phyloP scores from a whole-genome alignment of 176 grass and related monocot genomes.

The Raddia distichophylla region DNA sequence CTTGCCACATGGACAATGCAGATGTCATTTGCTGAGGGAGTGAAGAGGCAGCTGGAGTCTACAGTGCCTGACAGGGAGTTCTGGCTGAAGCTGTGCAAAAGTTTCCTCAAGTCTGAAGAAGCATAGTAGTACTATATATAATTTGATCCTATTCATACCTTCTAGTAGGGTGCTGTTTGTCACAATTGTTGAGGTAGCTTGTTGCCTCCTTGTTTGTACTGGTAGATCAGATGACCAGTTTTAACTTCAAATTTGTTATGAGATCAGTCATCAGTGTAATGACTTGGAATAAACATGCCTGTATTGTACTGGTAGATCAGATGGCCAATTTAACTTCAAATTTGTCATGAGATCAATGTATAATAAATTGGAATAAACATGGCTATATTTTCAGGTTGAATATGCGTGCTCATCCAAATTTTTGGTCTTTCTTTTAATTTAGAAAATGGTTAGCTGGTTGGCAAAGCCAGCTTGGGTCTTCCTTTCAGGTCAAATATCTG shows the following conservation, averaged over 20 bases:
- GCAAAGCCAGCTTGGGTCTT: not conserved
- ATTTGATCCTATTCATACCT: not conserved
- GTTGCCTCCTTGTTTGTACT: not conserved
- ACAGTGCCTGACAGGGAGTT: constrained; percentile 69
- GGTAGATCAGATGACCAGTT: constrained; percentile 5
- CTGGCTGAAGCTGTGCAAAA: constrained; percentile 78
- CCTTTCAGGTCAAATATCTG: not conserved
- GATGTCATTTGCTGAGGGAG: constrained; percentile 54
- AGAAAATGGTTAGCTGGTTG: not conserved
- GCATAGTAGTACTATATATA: not conserved
- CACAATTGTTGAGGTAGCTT: not conserved
- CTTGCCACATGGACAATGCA: not conserved
- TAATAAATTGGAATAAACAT: too few species aligned
- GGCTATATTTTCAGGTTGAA: too few species aligned
- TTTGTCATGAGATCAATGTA: too few species aligned
- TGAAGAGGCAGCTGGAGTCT: constrained; percentile 55
- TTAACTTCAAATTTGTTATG: not conserved
- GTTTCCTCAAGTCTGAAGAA: constrained; percentile 69
- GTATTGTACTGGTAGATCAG: not conserved
- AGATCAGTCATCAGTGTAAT: not conserved
- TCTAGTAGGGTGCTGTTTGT: not conserved
- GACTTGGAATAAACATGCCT: constrained; percentile 1
- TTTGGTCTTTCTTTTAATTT: not conserved
- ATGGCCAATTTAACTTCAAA: too few species aligned
- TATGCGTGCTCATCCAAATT: not conserved